These are phyloP conservation scores for Flaveria linearis DNA, from an alignment of 129 eudicot species.

Conservation along the genomic window DNA sequence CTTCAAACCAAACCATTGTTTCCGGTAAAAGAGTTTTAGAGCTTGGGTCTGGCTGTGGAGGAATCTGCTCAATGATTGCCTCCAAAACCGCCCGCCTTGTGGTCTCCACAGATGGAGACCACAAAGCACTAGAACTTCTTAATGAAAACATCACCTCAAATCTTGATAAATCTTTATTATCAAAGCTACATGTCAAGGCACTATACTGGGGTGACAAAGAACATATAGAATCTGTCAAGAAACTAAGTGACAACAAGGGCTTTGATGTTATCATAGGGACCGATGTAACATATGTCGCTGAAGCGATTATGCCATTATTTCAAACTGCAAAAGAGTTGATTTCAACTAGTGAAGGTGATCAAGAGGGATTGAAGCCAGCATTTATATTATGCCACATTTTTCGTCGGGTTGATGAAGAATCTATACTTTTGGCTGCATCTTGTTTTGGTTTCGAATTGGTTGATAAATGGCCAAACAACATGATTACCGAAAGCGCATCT, in stretches of 20 bases:
- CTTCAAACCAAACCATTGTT: conserved; percentile 65
- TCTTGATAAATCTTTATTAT: conserved; percentile 44
- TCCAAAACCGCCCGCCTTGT: conserved; percentile 65
- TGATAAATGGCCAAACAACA: conserved; percentile 67
- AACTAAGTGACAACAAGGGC: conserved; percentile 45
- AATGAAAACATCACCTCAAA: conserved; percentile 54
- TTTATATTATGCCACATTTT: conserved; percentile 75
- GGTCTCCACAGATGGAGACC: conserved; percentile 87
- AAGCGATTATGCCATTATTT: conserved; percentile 77
- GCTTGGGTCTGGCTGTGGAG: conserved; percentile 77
- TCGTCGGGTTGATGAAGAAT: conserved; percentile 81
- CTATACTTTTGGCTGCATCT: conserved; percentile 78
- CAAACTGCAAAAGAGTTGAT: conserved; percentile 71
- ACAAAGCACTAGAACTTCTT: conserved; percentile 60
- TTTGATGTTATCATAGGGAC: conserved; percentile 87
- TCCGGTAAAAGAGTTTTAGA: conserved; percentile 65
- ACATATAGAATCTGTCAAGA: conserved; percentile 56
- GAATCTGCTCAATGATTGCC: conserved; percentile 84
- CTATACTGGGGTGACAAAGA: conserved; percentile 77
- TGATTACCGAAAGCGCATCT: not conserved
- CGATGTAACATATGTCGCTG: conserved; percentile 75
- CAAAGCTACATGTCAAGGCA: conserved; percentile 42
- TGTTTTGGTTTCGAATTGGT: conserved; percentile 61
- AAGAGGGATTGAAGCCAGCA: conserved; percentile 40
- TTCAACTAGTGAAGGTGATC: conserved; percentile 26